Base-by-base conservation (phyloP, 2,329 filamentous ascomycete genomes). In the Talaromyces sp. region DNA sequence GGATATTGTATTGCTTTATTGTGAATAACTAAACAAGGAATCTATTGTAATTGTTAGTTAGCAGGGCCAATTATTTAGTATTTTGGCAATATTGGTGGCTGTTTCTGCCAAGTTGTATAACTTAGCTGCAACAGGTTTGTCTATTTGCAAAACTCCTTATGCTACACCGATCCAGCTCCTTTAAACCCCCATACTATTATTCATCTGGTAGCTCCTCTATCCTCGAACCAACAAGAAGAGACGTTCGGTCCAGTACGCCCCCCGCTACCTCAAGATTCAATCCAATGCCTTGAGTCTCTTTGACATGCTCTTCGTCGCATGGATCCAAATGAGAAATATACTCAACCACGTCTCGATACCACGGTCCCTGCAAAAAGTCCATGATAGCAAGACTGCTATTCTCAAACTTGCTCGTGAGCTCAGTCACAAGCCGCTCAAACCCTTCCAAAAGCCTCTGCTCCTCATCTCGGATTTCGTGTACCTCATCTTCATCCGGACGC, bases 1-100 rank as follows among this genome's bases (percentile, higher is more conserved):
- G 40, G 50, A 65, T 55, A 42, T 65, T 30, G 47, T 65, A 23
- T 42, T 65, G 23, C 31, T 63, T 59, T 30, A 50, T 51, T 54
- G 18, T 59, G 16, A 40, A 40, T 28, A 23, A 33, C 5, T 23
- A 47, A 47, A 27, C 44, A 16, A 56, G 14, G 23, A 40, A 23
- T 36, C 18, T 7, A 47, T 12, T 47, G 6, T 18, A 42, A 42
- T 42, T 33, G 23, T 23, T 23, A 23, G 23, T 23, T 23, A 23
- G 23, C 23, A 23, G 23, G 23, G 23, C 23, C 23, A 23, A 23
- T 2, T 23, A 23, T 23, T 23, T 23, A 23, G 23, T 23, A 2
- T 23, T 23, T 23, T 23, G 23, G 23, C 23, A 23, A 23, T 23
- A 23, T 23, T 23, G 23, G 23, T 23, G 23, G 23, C 23, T 23